A percentile compares a stretch with the other conserved stretches of the same genome.
These are phyloP conservation scores for Globisporangium ultimum DNA, from an alignment of 352 stramenopile species.

Conservation along the genomic window DNA sequence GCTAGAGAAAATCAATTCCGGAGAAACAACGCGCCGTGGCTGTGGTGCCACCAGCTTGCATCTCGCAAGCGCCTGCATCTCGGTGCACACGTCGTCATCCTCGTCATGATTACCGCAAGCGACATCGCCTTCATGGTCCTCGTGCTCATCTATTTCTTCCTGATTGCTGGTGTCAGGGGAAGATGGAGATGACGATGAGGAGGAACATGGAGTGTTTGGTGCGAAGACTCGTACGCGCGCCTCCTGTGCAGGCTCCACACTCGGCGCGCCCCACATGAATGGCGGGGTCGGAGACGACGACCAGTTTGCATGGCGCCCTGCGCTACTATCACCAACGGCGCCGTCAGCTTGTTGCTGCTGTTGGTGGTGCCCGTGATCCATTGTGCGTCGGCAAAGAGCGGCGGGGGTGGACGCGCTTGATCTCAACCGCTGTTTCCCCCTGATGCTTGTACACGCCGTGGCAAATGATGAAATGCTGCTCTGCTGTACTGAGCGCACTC, in stretches of 20 bases:
- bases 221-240: conserved; percentile 6
- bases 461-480: too few relatives aligned
- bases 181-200: neutral
- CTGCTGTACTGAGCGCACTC: too few relatives aligned
- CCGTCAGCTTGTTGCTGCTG: neutral
- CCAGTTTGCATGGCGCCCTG: neutral
- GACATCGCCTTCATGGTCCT: neutral
- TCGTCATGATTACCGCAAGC: neutral
- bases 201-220: neutral
- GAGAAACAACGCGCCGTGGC: conserved; percentile 20
- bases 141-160: neutral
- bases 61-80: neutral
- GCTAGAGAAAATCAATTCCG: conserved; percentile 22
- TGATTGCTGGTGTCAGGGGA: neutral
- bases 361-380: neutral
- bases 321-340: neutral
- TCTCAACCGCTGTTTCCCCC: too few relatives aligned
- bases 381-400: neutral
- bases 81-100: neutral
- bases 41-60: conserved; percentile 9
- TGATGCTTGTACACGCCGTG: too few relatives aligned
- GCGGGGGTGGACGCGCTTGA: too few relatives aligned
- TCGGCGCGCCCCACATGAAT: neutral
- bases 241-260: conserved; percentile 2
- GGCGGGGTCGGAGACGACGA: conserved; percentile 1